Conservation (phyloP, 495 filamentous ascomycete species). For the Annulohypoxylon moriforme region DNA sequence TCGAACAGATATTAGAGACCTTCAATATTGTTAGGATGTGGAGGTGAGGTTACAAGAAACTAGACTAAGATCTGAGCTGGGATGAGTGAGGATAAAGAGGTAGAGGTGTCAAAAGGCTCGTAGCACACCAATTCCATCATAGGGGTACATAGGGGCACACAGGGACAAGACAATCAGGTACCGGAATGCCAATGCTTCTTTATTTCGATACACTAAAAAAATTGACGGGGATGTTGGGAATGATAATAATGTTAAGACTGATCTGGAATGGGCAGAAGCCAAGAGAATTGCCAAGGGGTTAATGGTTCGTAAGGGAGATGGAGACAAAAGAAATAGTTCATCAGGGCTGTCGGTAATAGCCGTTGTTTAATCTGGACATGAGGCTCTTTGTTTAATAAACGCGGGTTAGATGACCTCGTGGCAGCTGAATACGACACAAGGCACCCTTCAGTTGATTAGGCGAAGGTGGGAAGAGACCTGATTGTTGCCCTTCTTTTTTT, state of each 20-base stretch:
- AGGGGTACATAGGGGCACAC: neutral
- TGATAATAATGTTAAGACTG: conserved; percentile 36
- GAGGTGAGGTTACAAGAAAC: conserved; percentile 1
- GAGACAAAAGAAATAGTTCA: conserved; percentile 6
- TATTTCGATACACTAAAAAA: conserved; percentile 8
- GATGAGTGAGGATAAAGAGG: neutral
- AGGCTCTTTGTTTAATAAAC: conserved; percentile 41
- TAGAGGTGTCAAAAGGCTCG: neutral
- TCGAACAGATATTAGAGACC: neutral
- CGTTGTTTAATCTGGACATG: conserved; percentile 43
- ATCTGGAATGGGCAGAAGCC: conserved; percentile 22
- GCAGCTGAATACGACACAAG: conserved; percentile 41
- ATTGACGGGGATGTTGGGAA: conserved; percentile 2
- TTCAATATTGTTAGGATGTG: neutral
- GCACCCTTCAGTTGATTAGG: conserved; percentile 21
- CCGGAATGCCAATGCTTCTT: conserved; percentile 13
- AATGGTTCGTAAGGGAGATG: conserved; percentile 27
- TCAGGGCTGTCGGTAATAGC: conserved; percentile 38
- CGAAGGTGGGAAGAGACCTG: conserved; percentile 19
- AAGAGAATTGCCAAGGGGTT: neutral
- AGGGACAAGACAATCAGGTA: conserved; percentile 18
- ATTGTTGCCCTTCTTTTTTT: conserved; percentile 5
- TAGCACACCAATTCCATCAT: conserved; percentile 4
- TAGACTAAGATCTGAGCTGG: neutral
- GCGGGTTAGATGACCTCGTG: conserved; percentile 41